Base-by-base conservation (phyloP, 306 rosid species). In the Quercus agrifolia region DNA sequence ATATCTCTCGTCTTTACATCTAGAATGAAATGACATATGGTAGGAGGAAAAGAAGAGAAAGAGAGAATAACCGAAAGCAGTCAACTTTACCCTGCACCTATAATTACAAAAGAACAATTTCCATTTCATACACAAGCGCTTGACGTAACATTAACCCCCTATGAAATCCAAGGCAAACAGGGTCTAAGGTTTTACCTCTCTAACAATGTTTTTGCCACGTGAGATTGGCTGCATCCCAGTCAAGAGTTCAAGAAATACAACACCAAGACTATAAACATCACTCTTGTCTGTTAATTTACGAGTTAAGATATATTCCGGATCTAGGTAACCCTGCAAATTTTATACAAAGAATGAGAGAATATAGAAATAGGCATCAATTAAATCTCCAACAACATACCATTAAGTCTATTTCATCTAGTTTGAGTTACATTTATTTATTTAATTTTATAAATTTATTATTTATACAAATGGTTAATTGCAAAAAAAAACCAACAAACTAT, bases 211-310 rank as follows among this genome's bases (percentile, higher is more conserved):
- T 84, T 96, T 96, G 13, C 99, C 98, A 46, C 82, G 97, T 67
- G 92, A 87, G 83, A 96, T 96, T 56, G 99, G 97, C 7, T 87
- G 99, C 91, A 80, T 93, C 70, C 99, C 98, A 0, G 98, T 96
- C 82, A 96, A 44, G 82, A 96, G 87, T 83, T 96, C 99, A 8
- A 96, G 80, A 67, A 96, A 84, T 15, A 96, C 99, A 52, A 96
- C 96, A 58, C 99, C 70, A 17, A 64, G 70, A 6, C 70, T 64
- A 64, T 64, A 31, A 30, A 64, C n/a, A 64, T 67, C 72, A 67
- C 72, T 67, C n/a, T 67, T 67, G 72, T 33, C 49, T 1, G 52
- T 33, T 5, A 67, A 21, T 67, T 67, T 67, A n/a, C 1, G 27
- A 33, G 72, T 67, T 67, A 67, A 67, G 18, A 19, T 9, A 12